Percentiles rank a stretch among this genome's conserved stretches.
Evolutionary conservation across 257 asterid genomes (phyloP).

Genomic region (Leonotis leonurus): DNA sequence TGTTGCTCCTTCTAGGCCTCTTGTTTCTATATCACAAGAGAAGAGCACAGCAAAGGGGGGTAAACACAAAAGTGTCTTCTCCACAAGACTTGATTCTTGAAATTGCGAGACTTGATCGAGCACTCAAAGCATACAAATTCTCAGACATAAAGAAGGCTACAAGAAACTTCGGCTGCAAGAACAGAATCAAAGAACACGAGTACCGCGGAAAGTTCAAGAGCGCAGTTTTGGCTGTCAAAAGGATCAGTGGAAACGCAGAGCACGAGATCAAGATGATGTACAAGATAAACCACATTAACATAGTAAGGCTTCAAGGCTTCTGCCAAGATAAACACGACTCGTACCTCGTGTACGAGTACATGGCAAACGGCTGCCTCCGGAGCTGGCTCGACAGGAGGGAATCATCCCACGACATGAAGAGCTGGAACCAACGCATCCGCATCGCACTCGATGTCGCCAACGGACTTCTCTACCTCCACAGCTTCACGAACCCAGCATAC

Average conservation of each 20-base stretch:
- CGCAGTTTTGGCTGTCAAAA: constrained; percentile 39
- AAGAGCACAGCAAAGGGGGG: constrained; percentile 9
- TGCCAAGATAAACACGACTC: constrained; percentile 29
- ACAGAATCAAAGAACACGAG: constrained; percentile 29
- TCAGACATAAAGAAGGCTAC: constrained; percentile 39
- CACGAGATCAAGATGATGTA: constrained; percentile 40
- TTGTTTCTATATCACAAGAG: constrained; percentile 23
- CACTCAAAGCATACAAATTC: constrained; percentile 27
- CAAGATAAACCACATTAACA: constrained; percentile 52
- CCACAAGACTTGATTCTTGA: constrained; percentile 34
- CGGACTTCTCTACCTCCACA: constrained; percentile 66
- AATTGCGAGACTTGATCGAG: constrained; percentile 33
- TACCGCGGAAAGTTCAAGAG: constrained; percentile 36
- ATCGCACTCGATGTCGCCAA: constrained; percentile 58
- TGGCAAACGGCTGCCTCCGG: constrained; percentile 48
- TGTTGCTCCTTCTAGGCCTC: constrained; percentile 10
- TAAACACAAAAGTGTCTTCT: neutral
- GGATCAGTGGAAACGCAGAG: constrained; percentile 13
- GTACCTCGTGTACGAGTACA: constrained; percentile 52
- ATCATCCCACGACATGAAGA: constrained; percentile 7
- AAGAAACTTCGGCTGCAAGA: constrained; percentile 26
- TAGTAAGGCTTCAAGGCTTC: constrained; percentile 46
- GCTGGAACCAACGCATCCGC: constrained; percentile 32
- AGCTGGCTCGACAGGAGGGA: constrained; percentile 39
- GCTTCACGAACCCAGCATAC: constrained; percentile 43